phyloP scores from a whole-genome alignment of 371 early-diverging fungal genomes.

The Mucor circinelloides region DNA sequence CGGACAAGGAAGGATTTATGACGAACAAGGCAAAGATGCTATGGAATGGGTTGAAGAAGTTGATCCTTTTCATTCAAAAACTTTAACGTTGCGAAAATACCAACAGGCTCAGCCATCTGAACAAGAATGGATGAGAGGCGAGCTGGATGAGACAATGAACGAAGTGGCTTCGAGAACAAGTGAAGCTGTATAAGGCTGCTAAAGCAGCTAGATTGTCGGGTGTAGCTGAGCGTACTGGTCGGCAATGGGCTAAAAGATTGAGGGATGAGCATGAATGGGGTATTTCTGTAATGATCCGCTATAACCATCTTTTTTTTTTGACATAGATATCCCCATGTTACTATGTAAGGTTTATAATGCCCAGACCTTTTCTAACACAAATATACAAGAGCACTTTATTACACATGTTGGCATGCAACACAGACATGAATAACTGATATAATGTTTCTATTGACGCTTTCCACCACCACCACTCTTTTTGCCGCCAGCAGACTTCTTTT shows the following conservation, averaged over 20 bases:
- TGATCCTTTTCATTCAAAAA: conserved; percentile 11
- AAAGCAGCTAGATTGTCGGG: conserved; percentile 9
- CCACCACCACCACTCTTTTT: conserved; percentile 8
- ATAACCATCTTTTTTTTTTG: too few species aligned
- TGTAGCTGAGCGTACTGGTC: conserved; percentile 12
- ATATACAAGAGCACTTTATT: not conserved
- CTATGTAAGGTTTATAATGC: too few species aligned
- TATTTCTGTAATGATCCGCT: too few species aligned
- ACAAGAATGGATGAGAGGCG: conserved; percentile 13
- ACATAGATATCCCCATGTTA: too few species aligned
- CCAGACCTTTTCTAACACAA: too few species aligned
- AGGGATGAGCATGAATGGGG: conserved; percentile 9
- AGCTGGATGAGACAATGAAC: conserved; percentile 13
- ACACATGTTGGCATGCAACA: not conserved
- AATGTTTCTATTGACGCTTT: conserved; percentile 4
- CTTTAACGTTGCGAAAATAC: conserved; percentile 12
- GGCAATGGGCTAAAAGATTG: conserved; percentile 9
- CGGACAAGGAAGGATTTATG: not conserved
- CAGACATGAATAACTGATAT: not conserved
- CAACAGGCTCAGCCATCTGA: conserved; percentile 16
- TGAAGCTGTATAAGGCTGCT: conserved; percentile 8
- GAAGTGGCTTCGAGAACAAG: conserved; percentile 4
- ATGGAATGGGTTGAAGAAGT: conserved; percentile 6
- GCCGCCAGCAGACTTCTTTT: conserved; percentile 16
- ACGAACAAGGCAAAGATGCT: conserved; percentile 1